Conservation (phyloP, 202 grass and related monocot species). For the Alloteropsis angusta region DNA sequence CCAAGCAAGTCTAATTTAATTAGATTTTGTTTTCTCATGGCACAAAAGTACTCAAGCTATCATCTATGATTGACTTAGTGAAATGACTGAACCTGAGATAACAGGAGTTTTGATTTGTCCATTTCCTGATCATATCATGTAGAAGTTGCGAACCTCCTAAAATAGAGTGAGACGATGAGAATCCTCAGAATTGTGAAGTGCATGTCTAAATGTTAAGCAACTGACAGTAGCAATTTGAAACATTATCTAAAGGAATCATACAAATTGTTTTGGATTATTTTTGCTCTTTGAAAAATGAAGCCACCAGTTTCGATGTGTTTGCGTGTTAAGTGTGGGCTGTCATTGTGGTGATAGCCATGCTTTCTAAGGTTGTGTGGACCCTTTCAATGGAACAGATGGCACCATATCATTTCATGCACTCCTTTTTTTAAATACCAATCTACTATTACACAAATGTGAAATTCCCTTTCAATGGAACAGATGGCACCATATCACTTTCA, state of each 20-base stretch:
- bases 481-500: conserved; percentile 14
- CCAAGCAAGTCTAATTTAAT: background rate
- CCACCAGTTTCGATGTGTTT: background rate
- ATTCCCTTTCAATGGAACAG: background rate
- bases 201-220: conserved; percentile 3
- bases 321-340: background rate
- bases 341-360: background rate
- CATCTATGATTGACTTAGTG: background rate
- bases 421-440: background rate
- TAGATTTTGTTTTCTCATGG: background rate
- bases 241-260: background rate
- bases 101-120: background rate
- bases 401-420: conserved; percentile 9
- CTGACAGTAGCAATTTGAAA: background rate
- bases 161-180: background rate
- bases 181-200: background rate
- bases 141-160: background rate
- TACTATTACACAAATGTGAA: background rate
- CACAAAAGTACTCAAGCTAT: background rate
- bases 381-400: background rate
- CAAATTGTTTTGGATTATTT: background rate
- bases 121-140: conserved; percentile 9
- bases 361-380: background rate
- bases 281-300: background rate
- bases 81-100: background rate